Percentiles rank a stretch among this genome's conserved stretches.
Evolutionary conservation across 176 grass and related monocot species (phyloP).

Genomic region (Lolium rigidum): DNA sequence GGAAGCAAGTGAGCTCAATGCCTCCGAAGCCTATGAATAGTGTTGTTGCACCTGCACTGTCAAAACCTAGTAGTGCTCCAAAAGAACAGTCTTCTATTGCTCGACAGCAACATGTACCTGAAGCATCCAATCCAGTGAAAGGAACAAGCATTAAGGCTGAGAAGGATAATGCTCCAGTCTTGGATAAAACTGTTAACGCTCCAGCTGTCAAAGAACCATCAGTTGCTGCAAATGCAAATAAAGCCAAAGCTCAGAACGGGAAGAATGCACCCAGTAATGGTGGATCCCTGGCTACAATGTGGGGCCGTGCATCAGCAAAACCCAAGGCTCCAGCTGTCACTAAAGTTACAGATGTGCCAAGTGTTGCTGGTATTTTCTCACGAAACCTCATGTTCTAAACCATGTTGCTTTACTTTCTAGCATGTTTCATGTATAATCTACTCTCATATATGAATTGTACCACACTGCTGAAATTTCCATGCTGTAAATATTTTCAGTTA

Average conservation of each 20-base stretch:
- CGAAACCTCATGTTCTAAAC: slow-evolving; percentile 10
- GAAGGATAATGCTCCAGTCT: slow-evolving; percentile 44
- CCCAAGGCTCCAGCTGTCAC: slow-evolving; percentile 51
- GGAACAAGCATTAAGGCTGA: slow-evolving; percentile 52
- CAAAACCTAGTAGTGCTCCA: slow-evolving; percentile 57
- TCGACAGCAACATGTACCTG: slow-evolving; percentile 46
- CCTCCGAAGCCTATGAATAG: slow-evolving; percentile 52
- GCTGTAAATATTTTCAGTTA: slow-evolving; percentile 60
- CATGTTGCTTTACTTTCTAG: slow-evolving; percentile 35
- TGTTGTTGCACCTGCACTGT: slow-evolving; percentile 5
- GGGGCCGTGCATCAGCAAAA: slow-evolving; percentile 82
- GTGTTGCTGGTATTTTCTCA: slow-evolving; percentile 53
- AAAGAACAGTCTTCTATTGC: slow-evolving; percentile 66
- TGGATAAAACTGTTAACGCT: slow-evolving; percentile 48
- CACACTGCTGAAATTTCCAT: slow-evolving; percentile 9
- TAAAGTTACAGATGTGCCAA: slow-evolving; percentile 51
- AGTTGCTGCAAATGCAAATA: slow-evolving; percentile 39
- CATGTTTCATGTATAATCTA: slow-evolving; percentile 27
- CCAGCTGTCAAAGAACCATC: slow-evolving; percentile 63
- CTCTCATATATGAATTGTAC: not conserved
- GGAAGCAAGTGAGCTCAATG: slow-evolving; percentile 55
- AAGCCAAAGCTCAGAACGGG: slow-evolving; percentile 74
- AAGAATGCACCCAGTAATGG: slow-evolving; percentile 63
- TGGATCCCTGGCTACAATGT: slow-evolving; percentile 88
- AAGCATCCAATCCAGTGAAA: slow-evolving; percentile 41